Conservation (phyloP, 768 basidiomycete species). For the Auriscalpium microsporum region DNA sequence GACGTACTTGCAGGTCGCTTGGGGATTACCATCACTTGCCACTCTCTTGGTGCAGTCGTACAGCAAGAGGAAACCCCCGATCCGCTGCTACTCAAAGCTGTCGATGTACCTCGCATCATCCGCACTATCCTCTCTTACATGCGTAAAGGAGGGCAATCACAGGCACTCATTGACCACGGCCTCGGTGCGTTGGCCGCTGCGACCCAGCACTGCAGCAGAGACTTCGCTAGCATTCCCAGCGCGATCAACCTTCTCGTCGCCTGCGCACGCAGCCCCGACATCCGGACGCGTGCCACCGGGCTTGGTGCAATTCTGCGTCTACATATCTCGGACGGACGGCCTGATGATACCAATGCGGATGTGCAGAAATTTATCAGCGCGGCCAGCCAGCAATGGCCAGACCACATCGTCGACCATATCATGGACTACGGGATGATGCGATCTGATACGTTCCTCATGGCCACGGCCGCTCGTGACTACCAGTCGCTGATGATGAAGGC, state of each 20-base stretch:
- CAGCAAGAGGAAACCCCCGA: constrained; percentile 31
- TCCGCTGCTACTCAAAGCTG: constrained; percentile 28
- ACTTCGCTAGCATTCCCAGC: constrained; percentile 35
- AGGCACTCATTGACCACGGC: constrained; percentile 43
- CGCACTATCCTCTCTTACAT: constrained; percentile 34
- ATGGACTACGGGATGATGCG: constrained; percentile 37
- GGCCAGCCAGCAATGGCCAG: constrained; percentile 35
- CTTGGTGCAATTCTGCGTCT: constrained; percentile 48
- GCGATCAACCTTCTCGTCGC: constrained; percentile 46
- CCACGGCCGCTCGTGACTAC: constrained; percentile 34
- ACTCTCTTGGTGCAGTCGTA: constrained; percentile 39
- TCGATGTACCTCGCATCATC: constrained; percentile 30
- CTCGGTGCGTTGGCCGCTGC: constrained; percentile 36
- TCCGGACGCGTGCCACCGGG: constrained; percentile 41
- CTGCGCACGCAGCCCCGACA: constrained; percentile 45
- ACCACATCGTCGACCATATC: constrained; percentile 37
- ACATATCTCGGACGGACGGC: constrained; percentile 33
- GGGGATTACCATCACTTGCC: constrained; percentile 42
- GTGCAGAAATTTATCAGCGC: constrained; percentile 38
- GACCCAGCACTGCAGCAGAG: constrained; percentile 35
- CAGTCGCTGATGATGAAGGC: constrained; percentile 46
- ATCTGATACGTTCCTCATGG: constrained; percentile 39
- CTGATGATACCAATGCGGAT: constrained; percentile 40
- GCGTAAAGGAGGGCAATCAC: constrained; percentile 33
- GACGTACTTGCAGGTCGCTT: constrained; percentile 44